Evolutionary conservation across 306 rosid genomes (phyloP), one percentile per base, ranked within the genome.

Genomic region (Dryas alaskensis): DNA sequence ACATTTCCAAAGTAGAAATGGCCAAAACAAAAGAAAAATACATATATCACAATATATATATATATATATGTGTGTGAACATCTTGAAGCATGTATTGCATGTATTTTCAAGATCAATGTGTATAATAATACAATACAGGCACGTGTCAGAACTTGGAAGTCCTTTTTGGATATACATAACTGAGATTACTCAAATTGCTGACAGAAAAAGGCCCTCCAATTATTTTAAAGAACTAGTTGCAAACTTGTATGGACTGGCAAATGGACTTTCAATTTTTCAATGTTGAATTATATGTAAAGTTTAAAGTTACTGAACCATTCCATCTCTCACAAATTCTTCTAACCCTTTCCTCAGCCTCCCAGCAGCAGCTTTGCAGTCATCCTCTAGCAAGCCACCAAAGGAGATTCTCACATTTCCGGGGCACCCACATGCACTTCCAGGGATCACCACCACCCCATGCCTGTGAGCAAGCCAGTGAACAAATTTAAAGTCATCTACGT

Each of bases 391-490:
- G 64, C 99, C 99, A 13, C 93, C 99, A 0, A 92, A 94, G 8
- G 99, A 88, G 48, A 94, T 90, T 76, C 99, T 82, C 40, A 95
- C 64, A 76, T 88, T 92, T 11, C 99, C 99, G 0, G 97, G 79
- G 54, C 83, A 78, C 51, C 98, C 99, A 27, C 93, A 81, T 0
- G 98, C 88, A 12, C 89, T 88, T 76, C 99, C 99, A 0, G 99
- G 99, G 83, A 95, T 95, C 50, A 87, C 90, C 13, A 95, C 93
- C 46, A 95, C 62, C n/a, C 90, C 96, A 1, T 95, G 99, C 75
- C 81, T 42, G 37, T 77, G 77, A 67, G 90, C 95, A 17, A 94
- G 96, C 99, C 99, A 94, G 53, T 39, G 86, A 76, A 95, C 98
- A 5, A 92, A 90, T n/a, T 84, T 75, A 27, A 74, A 76, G 75